Evolutionary conservation across 2,329 filamentous ascomycete species (phyloP).

Genomic region (Nemania diffusa): DNA sequence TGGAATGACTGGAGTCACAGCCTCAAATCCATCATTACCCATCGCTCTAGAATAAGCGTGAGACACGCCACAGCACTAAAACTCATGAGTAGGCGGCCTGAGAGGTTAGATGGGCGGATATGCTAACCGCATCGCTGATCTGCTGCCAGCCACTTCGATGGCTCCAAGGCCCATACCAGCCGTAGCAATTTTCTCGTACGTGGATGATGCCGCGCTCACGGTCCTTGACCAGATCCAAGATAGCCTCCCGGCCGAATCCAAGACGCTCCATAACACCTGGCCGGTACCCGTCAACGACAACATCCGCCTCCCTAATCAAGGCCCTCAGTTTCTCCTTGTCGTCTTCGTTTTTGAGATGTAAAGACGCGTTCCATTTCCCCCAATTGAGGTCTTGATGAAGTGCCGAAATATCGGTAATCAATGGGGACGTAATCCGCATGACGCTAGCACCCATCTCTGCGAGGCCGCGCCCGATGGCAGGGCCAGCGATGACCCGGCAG

Average conservation of each 20-base stretch:
- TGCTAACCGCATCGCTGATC: slow-evolving; percentile 36
- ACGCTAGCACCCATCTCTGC: slow-evolving; percentile 55
- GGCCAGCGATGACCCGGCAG: slow-evolving; percentile 60
- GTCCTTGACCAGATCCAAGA: slow-evolving; percentile 39
- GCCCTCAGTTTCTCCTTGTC: slow-evolving; percentile 27
- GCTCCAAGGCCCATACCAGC: slow-evolving; percentile 48
- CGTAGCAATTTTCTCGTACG: slow-evolving; percentile 51
- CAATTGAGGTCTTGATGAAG: slow-evolving; percentile 60
- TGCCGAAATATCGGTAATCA: slow-evolving; percentile 53
- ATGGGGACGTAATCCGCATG: slow-evolving; percentile 55
- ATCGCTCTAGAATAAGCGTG: slow-evolving; percentile 34
- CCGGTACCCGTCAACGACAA: slow-evolving; percentile 52
- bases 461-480: slow-evolving; percentile 53
- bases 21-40: slow-evolving; percentile 40
- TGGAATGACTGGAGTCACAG: slow-evolving; percentile 45
- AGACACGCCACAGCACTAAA: slow-evolving; percentile 30
- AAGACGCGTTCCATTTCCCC: slow-evolving; percentile 58
- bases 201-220: slow-evolving; percentile 47
- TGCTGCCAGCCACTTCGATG: slow-evolving; percentile 51
- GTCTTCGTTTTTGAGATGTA: slow-evolving; percentile 26
- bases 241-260: slow-evolving; percentile 45
- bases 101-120: neutral
- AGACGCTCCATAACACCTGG: slow-evolving; percentile 48
- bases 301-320: slow-evolving; percentile 49
- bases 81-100: neutral